Percentiles rank a stretch among this genome's conserved stretches.
Evolutionary conservation across 1,284 basidiomycete species (phyloP).

Genomic region (Irpex sp.): DNA sequence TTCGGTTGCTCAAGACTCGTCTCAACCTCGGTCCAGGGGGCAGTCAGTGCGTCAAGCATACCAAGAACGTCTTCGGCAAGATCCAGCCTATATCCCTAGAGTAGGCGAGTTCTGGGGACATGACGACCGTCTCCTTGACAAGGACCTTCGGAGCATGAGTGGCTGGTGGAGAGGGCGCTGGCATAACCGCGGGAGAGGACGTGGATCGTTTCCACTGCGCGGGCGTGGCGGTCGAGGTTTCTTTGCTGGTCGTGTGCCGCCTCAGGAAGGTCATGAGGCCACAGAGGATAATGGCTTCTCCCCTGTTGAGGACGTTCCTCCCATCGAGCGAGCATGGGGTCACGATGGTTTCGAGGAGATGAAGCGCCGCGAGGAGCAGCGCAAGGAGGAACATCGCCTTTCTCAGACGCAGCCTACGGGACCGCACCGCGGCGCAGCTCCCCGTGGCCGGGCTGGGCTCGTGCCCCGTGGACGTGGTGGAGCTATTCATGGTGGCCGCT

Average conservation of each 20-base stretch:
- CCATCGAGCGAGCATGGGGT: conserved; percentile 68
- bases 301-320: conserved; percentile 37
- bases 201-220: conserved; percentile 45
- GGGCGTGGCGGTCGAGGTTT: conserved; percentile 51
- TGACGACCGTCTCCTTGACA: conserved; percentile 79
- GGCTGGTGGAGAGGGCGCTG: conserved; percentile 81
- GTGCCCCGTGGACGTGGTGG: conserved; percentile 40
- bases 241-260: conserved; percentile 16
- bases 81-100: conserved; percentile 83
- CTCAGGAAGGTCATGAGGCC: conserved; percentile 11
- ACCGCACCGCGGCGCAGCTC: conserved; percentile 29
- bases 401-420: conserved; percentile 23
- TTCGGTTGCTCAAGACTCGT: conserved; percentile 14
- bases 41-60: conserved; percentile 73
- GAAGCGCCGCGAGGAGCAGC: conserved; percentile 66
- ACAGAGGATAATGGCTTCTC: conserved; percentile 9
- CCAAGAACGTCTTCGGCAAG: conserved; percentile 70
- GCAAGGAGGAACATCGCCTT: conserved; percentile 59
- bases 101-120: conserved; percentile 92
- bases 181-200: conserved; percentile 63
- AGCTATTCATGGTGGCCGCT: conserved; percentile 29
- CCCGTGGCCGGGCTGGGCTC: conserved; percentile 39
- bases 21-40: conserved; percentile 36
- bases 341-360: conserved; percentile 86
- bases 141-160: conserved; percentile 70